Evolutionary conservation across 805 yeast genomes (phyloP), one percentile per base, ranked within the genome.

Genomic region (Ogataea methanolica): DNA sequence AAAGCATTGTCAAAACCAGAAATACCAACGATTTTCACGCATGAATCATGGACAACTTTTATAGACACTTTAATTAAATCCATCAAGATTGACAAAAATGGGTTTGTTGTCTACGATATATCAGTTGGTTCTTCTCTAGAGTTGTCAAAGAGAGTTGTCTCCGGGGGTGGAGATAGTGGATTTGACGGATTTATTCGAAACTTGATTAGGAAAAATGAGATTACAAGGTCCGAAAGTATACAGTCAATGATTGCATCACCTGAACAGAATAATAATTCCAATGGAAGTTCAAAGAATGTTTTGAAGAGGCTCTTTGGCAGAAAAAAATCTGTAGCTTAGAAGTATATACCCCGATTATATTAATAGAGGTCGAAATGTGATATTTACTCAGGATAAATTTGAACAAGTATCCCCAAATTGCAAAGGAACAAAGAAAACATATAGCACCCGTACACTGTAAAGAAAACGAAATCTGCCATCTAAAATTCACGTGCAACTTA

Each of bases 301-400:
- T 47, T 60, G 31, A 56, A 56, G 35, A 60, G 53, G 48, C 42
- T 60, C 4, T 60, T 60, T 38, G 50, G 58, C 11, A 55, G 56
- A 33, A 51, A 44, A 36, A 45, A 48, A 38, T 26, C 41, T 9
- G 15, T 16, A 16, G 17, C 22, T 2, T 36, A 29, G 23, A 37
- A n/a, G 14, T 37, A n/a, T 37, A n/a, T 36, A 36, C 17, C 3
- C 17, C 7, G 17, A 7, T 36, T 11, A 16, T 15, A 15, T 33
- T 26, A 26, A 34, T 5, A 11, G 11, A 26, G 9, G 11, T 26
- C 11, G 12, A 11, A 26, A 12, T 26, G 9, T 26, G 9, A 8
- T 26, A 7, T 11, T 9, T 26, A 26, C 9, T 26, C 31, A 26
- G 31, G 31, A 26, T 26, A 26, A 9, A 9, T 26, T 26, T 26